phyloP scores from a whole-genome alignment of 73 alveolate species.

The Symbiodinium pilosum region DNA sequence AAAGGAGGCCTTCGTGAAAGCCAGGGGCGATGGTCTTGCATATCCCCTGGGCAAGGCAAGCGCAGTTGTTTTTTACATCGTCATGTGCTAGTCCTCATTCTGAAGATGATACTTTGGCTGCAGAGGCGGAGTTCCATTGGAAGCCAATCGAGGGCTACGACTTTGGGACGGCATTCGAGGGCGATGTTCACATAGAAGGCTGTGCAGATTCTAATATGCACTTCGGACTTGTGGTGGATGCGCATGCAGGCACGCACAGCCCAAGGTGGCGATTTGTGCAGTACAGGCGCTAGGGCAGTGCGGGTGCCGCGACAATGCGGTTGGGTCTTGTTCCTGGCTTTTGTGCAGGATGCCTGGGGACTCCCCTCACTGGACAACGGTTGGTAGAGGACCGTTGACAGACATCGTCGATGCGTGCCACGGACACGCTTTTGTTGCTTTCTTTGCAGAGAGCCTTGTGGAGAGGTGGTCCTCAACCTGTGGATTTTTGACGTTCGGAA shows the following conservation, averaged over 20 bases:
- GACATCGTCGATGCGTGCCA: constrained; percentile 84
- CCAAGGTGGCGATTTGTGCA: constrained; percentile 84
- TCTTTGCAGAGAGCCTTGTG: too few relatives aligned
- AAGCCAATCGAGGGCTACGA: constrained; percentile 80
- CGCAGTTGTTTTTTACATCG: neutral
- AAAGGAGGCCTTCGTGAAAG: constrained; percentile 91
- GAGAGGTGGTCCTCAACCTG: too few relatives aligned
- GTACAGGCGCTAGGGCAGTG: neutral
- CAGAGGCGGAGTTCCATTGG: constrained; percentile 89
- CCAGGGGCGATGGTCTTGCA: constrained; percentile 89
- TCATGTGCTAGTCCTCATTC: neutral
- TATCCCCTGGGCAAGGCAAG: constrained; percentile 66
- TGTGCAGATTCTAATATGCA: neutral
- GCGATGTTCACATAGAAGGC: constrained; percentile 94
- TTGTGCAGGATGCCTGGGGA: constrained; percentile 87
- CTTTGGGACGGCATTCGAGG: constrained; percentile 88
- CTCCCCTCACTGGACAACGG: constrained; percentile 90
- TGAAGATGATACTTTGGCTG: neutral
- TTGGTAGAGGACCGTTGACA: constrained; percentile 84
- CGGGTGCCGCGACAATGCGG: neutral
- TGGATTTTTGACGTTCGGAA: too few relatives aligned
- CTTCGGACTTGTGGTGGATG: too few relatives aligned
- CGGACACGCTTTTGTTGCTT: neutral
- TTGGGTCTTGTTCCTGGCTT: neutral
- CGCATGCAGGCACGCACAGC: constrained; percentile 78